These are phyloP conservation scores for Penicillium diatomitis DNA, from an alignment of 495 filamentous ascomycete species.

Conservation along the genomic window DNA sequence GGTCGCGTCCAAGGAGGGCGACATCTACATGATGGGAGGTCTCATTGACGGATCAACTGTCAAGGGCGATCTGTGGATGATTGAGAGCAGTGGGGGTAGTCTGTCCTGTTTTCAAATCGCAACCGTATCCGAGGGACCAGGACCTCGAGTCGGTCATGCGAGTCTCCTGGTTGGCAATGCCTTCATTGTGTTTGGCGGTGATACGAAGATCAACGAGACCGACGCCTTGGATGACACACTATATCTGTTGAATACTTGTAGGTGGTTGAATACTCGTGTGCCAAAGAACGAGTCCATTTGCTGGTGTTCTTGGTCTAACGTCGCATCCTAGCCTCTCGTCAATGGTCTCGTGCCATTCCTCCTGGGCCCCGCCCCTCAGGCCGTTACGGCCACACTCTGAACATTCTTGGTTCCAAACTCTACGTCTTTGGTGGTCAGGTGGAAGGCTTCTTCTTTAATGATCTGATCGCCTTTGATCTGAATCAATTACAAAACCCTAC, in stretches of 20 bases:
- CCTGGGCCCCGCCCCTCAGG: constrained; percentile 74
- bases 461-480: constrained; percentile 92
- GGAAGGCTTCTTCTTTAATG: constrained; percentile 96
- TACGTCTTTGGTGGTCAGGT: constrained; percentile 98
- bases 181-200: constrained; percentile 97
- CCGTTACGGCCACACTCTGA: constrained; percentile 92
- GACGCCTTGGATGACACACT: constrained; percentile 91
- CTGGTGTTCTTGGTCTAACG: background rate
- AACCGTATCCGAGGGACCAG: constrained; percentile 88
- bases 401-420: constrained; percentile 91
- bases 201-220: constrained; percentile 90
- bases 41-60: constrained; percentile 89
- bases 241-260: constrained; percentile 97
- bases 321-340: constrained; percentile 65
- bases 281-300: background rate
- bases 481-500: constrained; percentile 81
- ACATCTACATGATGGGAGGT: constrained; percentile 97
- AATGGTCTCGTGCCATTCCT: constrained; percentile 92
- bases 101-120: constrained; percentile 85
- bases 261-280: constrained; percentile 20
- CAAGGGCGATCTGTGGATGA: constrained; percentile 96
- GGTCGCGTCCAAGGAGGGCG: constrained; percentile 86
- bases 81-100: constrained; percentile 75
- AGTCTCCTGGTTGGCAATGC: constrained; percentile 95
- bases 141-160: constrained; percentile 90